These are phyloP conservation scores for Urtica urens DNA, from an alignment of 306 rosid genomes.

Conservation along the genomic window DNA sequence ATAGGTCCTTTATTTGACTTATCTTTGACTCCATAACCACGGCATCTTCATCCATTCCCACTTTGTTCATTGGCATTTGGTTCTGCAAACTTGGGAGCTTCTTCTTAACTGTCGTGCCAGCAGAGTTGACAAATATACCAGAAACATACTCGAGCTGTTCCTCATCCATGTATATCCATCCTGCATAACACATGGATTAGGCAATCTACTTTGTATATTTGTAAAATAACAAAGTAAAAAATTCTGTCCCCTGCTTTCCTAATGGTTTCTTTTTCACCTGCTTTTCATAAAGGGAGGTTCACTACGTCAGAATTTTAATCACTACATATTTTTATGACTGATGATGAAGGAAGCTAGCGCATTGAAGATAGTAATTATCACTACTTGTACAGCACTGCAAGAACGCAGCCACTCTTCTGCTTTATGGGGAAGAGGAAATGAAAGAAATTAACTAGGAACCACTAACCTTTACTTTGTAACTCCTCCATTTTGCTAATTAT, in stretches of 20 bases:
- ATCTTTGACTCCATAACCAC: slow-evolving; percentile 73
- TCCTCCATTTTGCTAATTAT: slow-evolving; percentile 41
- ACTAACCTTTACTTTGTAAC: slow-evolving; percentile 49
- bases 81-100: slow-evolving; percentile 17
- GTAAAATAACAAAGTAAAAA: too few relatives aligned
- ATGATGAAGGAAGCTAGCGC: too few relatives aligned
- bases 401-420: background rate
- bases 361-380: too few relatives aligned
- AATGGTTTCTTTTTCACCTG: too few relatives aligned
- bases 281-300: too few relatives aligned
- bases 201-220: too few relatives aligned
- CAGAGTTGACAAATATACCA: slow-evolving; percentile 35
- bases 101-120: slow-evolving; percentile 32
- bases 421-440: background rate
- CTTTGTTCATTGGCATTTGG: slow-evolving; percentile 24
- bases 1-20: slow-evolving; percentile 85
- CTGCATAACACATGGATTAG: slow-evolving; percentile 34
- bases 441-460: slow-evolving; percentile 1
- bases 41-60: slow-evolving; percentile 52
- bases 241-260: too few relatives aligned
- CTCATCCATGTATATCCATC: slow-evolving; percentile 75
- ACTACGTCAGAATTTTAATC: too few relatives aligned
- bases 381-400: too few relatives aligned
- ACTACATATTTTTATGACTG: too few relatives aligned
- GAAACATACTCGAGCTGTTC: slow-evolving; percentile 64